Base-by-base conservation (phyloP, 139 green algal genomes). In the Trebouxia sp. region DNA sequence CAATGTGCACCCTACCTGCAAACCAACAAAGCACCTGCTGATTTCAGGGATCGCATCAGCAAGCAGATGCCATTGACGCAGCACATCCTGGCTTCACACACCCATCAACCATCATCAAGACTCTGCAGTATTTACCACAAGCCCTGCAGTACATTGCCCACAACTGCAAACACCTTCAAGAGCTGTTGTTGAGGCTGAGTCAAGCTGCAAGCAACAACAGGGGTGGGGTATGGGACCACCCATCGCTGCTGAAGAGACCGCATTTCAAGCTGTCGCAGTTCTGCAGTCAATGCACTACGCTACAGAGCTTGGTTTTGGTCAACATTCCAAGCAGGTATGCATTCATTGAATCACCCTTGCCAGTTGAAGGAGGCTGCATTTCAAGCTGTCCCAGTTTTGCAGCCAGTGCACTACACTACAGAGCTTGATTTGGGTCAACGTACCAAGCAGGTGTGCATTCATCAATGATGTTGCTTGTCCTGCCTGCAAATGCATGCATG, bases 231-330 rank as follows among this genome's bases (percentile, higher is more conserved):
- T 72, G 62, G 62, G 32, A 72, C 32, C 62, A 72, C 1, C 62
- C 62, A 30, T 72, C 62, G 3, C 35, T 72, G 5, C 62, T 45
- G 6, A 72, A 72, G 37, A 43, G 62, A 72, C 62, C 62, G 28
- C 62, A 72, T n/a, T 72, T 72, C 62, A 72, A 37, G 37, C 62
- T 72, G 8, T 42, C n/a, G 20, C 32, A 72, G 62, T 39, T 72
- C 0, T 72, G 62, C 32, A 72, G 62, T 72, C 62, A 72, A 32
- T 72, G 62, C 62, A 45, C 62, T 10, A 10, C n/a, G 9, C 62
- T 72, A 1, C 62, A 26, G 7, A 72, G 62, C 62, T 45, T 72
- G 62, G 43, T 35, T 28, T 35, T 72, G 9, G 35, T 72, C 12
- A 72, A 72, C 10, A 8, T 45, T n/a, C 62, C 62, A 14, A 30